Conservation (phyloP, 2,329 filamentous ascomycete genomes). For the Pyrenophora seminiperda region DNA sequence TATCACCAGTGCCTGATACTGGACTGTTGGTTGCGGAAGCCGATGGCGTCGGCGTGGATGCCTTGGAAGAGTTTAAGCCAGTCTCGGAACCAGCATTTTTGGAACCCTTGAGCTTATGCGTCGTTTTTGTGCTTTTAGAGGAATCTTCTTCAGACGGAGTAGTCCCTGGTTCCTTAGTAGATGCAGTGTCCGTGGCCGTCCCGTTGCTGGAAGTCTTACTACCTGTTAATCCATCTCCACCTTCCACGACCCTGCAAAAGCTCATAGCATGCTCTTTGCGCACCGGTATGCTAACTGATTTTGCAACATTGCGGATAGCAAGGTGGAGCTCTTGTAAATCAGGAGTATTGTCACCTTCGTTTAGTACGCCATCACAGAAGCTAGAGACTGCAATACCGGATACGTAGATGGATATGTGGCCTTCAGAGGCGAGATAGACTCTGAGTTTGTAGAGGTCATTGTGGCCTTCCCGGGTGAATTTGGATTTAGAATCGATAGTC, state of each 20-base stretch:
- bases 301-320: background rate
- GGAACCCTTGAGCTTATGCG: background rate
- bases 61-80: background rate
- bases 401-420: slow-evolving; percentile 11
- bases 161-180: background rate
- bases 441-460: slow-evolving; percentile 4
- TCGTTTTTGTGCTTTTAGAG: background rate
- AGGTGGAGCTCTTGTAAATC: background rate
- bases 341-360: background rate
- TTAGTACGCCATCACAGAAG: slow-evolving; percentile 5
- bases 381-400: background rate
- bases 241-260: slow-evolving; percentile 1
- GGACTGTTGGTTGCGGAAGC: too few species aligned
- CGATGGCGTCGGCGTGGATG: background rate
- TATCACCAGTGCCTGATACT: background rate
- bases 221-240: too few species aligned
- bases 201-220: accelerated
- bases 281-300: background rate
- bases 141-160: background rate
- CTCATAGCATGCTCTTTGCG: background rate
- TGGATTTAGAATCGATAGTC: accelerated
- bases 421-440: slow-evolving; percentile 1
- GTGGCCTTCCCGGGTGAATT: background rate
- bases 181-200: background rate
- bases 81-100: background rate